Conservation (phyloP, 2,329 filamentous ascomycete species). For the Coniella lustricola region DNA sequence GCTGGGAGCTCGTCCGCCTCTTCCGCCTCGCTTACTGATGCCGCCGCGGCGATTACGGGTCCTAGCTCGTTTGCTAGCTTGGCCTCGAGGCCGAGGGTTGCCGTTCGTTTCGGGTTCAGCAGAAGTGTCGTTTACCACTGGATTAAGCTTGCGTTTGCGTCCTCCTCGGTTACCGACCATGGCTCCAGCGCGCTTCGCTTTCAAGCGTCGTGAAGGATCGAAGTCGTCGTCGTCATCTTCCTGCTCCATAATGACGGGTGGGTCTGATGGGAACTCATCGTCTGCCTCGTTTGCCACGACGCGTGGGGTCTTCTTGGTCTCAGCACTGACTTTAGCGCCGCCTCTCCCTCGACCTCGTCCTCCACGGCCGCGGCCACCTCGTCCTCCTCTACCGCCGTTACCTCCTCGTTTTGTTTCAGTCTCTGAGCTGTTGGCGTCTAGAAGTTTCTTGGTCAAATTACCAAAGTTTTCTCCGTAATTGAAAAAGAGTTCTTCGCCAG, state of each 20-base stretch:
- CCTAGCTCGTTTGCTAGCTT: conserved; percentile 2
- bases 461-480: conserved; percentile 69
- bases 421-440: conserved; percentile 34
- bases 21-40: conserved; percentile 7
- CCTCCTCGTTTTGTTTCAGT: conserved; percentile 8
- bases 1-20: conserved; percentile 4
- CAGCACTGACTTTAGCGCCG: conserved; percentile 10
- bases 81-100: conserved; percentile 6
- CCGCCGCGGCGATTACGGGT: conserved; percentile 1
- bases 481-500: conserved; percentile 74
- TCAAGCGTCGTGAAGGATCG: conserved; percentile 7
- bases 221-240: conserved; percentile 19
- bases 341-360: conserved; percentile 14
- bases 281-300: conserved; percentile 4
- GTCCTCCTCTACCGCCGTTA: conserved; percentile 5
- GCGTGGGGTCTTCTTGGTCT: conserved; percentile 12
- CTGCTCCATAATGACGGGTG: conserved; percentile 14
- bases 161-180: conserved; percentile 7
- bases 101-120: conserved; percentile 6
- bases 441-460: conserved; percentile 48
- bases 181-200: conserved; percentile 4
- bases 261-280: conserved; percentile 1
- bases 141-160: conserved; percentile 13
- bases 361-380: conserved; percentile 11
- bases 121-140: not conserved